Conservation (phyloP, 106 monocot genomes). For the Phalaenopsis aphrodite region DNA sequence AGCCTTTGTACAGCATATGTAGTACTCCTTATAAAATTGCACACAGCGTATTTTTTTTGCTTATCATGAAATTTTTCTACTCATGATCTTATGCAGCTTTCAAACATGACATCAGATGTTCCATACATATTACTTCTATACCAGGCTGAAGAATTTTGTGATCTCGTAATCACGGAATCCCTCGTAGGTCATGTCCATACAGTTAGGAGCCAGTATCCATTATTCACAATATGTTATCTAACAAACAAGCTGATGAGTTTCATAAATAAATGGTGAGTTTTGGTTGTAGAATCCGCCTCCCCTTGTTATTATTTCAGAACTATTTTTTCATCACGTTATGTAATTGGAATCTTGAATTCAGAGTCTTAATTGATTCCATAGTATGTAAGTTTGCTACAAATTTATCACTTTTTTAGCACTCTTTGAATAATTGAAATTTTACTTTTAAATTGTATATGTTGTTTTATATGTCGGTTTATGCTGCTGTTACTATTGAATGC, state of each 20-base stretch:
- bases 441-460: not conserved
- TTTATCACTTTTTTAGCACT: not conserved
- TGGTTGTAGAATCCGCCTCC: not conserved
- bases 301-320: not conserved
- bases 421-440: constrained; percentile 5
- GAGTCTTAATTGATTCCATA: not conserved
- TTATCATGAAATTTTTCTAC: not conserved
- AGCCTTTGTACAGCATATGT: not conserved
- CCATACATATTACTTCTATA: constrained; percentile 58
- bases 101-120: constrained; percentile 42
- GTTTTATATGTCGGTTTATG: not conserved
- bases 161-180: constrained; percentile 44
- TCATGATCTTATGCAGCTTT: constrained; percentile 37
- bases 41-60: not conserved
- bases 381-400: not conserved
- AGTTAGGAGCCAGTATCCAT: constrained; percentile 58
- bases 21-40: not conserved
- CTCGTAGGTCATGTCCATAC: constrained; percentile 49
- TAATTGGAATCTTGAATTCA: not conserved
- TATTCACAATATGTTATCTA: constrained; percentile 73
- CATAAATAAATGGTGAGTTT: constrained; percentile 71
- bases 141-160: constrained; percentile 91
- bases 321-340: not conserved
- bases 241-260: constrained; percentile 75
- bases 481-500: not conserved